Percentiles rank a stretch among this genome's conserved stretches.
These are phyloP conservation scores for Paraurostyla sp. DNA, from an alignment of 73 alveolate species.

Conservation along the genomic window DNA sequence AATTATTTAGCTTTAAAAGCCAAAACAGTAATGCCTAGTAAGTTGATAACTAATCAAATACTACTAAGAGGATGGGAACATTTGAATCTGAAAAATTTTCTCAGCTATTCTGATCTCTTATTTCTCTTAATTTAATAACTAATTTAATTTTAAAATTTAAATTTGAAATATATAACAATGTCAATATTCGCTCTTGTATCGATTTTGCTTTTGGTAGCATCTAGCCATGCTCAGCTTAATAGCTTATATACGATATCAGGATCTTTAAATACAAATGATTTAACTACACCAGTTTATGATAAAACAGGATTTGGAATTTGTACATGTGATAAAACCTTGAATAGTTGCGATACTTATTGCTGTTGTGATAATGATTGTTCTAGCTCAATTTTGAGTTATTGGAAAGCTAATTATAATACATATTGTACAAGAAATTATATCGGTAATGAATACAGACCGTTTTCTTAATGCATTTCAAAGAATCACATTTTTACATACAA, in stretches of 20 bases:
- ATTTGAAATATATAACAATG: background rate
- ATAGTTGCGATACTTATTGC: conserved; percentile 75
- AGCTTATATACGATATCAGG: conserved; percentile 32
- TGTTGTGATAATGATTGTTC: conserved; percentile 78
- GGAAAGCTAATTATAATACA: conserved; percentile 53
- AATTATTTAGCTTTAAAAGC: background rate
- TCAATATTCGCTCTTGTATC: background rate
- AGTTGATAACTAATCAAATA: too few species aligned
- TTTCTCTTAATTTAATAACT: too few species aligned
- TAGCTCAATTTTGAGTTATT: background rate
- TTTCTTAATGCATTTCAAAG: conserved; percentile 57
- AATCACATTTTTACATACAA: conserved; percentile 23
- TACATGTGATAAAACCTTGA: conserved; percentile 66
- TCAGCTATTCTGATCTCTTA: too few species aligned
- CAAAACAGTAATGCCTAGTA: background rate
- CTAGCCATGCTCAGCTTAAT: background rate
- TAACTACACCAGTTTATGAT: conserved; percentile 32
- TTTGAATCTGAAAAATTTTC: too few species aligned
- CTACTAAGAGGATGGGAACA: too few species aligned
- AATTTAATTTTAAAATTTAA: background rate
- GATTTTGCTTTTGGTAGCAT: background rate
- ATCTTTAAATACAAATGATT: background rate
- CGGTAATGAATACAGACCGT: conserved; percentile 55
- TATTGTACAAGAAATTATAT: conserved; percentile 38
- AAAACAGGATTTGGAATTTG: conserved; percentile 69